phyloP scores from a whole-genome alignment of 768 basidiomycete genomes.

The Exidia glandulosa region DNA sequence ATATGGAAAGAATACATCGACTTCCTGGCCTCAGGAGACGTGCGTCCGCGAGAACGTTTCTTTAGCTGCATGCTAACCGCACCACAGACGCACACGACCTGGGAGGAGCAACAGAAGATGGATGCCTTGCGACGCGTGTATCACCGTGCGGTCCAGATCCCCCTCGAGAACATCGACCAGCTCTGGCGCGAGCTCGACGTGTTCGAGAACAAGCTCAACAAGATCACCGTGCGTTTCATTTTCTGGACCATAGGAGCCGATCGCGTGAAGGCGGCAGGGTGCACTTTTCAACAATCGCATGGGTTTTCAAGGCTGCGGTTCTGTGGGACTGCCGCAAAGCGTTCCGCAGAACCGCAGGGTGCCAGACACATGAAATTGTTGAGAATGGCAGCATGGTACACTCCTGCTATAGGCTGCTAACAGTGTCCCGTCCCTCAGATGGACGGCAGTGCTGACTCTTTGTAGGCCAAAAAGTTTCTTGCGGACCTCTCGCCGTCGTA shows the following conservation, averaged over 20 bases:
- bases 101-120: conserved; percentile 96
- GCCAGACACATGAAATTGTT: too few species aligned
- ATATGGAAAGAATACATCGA: conserved; percentile 94
- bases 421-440: too few species aligned
- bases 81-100: conserved; percentile 59
- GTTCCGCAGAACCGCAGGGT: too few species aligned
- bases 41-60: conserved; percentile 23
- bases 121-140: conserved; percentile 85
- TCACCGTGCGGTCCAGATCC: conserved; percentile 88
- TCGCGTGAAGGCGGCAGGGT: background rate
- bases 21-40: conserved; percentile 73
- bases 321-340: conserved; percentile 3
- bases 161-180: conserved; percentile 83
- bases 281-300: too few species aligned
- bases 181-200: conserved; percentile 91
- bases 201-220: conserved; percentile 83
- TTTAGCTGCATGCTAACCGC: background rate
- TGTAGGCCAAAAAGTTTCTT: conserved; percentile 89
- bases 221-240: conserved; percentile 47
- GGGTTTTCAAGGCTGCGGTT: too few species aligned
- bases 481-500: conserved; percentile 84
- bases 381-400: too few species aligned
- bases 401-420: too few species aligned
- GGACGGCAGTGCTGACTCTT: too few species aligned
- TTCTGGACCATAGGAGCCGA: background rate